Conservation (phyloP, 495 filamentous ascomycete species). For the Neurospora sp. region DNA sequence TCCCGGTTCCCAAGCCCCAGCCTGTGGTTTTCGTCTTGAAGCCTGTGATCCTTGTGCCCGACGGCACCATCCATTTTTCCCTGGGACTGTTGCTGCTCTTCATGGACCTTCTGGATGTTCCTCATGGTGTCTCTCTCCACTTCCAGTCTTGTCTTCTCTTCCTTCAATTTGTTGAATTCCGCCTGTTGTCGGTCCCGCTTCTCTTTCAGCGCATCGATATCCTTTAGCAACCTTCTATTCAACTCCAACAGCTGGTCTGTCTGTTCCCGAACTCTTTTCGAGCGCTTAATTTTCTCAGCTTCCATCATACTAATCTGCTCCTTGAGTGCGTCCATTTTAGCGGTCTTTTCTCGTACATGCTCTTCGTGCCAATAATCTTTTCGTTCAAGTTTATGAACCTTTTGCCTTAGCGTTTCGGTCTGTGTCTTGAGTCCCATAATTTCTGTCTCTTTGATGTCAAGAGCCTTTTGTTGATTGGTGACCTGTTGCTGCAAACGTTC, state of each 20-base stretch:
- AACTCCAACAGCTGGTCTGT: background rate
- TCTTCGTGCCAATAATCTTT: background rate
- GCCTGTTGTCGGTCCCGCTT: background rate
- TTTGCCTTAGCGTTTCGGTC: background rate
- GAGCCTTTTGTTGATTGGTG: background rate
- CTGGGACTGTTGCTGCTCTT: background rate
- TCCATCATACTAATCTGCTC: background rate
- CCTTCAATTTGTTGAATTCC: background rate
- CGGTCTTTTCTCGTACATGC: background rate
- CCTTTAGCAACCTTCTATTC: background rate
- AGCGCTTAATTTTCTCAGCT: background rate
- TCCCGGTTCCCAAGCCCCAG: background rate
- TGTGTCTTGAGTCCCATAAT: background rate
- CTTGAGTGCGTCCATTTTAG: background rate
- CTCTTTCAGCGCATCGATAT: background rate
- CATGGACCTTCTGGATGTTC: background rate
- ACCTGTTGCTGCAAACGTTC: background rate
- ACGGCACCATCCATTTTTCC: background rate
- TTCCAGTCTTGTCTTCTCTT: background rate
- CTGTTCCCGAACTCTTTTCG: background rate
- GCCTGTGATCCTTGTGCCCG: too few species aligned
- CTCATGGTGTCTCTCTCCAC: background rate
- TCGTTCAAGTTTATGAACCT: background rate
- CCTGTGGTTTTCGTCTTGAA: background rate
- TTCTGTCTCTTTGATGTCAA: background rate